Percentiles rank a stretch among this genome's conserved stretches.
Evolutionary conservation across 192 early-diverging fungal species (phyloP).

Genomic region (Backusella morwellensis): DNA sequence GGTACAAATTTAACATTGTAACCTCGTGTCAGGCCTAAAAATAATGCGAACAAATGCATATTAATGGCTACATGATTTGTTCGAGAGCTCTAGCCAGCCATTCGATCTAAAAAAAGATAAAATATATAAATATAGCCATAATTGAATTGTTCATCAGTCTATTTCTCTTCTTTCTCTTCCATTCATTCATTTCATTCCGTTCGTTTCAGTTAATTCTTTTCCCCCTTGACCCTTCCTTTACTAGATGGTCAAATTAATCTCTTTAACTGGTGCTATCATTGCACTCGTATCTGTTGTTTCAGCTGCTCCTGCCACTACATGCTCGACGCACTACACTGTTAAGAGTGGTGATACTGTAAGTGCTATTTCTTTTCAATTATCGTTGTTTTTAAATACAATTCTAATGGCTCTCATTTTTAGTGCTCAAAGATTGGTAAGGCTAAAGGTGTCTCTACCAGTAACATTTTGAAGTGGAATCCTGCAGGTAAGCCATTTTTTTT

Average conservation of each 20-base stretch:
- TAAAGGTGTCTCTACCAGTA: not conserved
- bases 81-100: not conserved
- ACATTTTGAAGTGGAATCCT: slow-evolving; percentile 25
- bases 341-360: slow-evolving; percentile 19
- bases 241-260: not conserved
- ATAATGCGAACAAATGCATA: not conserved
- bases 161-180: not conserved
- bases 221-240: not conserved
- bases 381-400: not conserved
- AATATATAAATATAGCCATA: not conserved
- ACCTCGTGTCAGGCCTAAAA: not conserved
- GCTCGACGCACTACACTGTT: slow-evolving; percentile 12
- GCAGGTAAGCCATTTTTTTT: not conserved
- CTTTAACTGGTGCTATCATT: not conserved
- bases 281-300: slow-evolving; percentile 1
- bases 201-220: not conserved
- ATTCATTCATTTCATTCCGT: not conserved
- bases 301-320: not conserved
- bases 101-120: not conserved
- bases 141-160: not conserved
- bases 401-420: not conserved
- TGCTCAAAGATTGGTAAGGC: slow-evolving; percentile 9
- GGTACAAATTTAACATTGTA: not conserved
- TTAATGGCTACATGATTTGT: not conserved
- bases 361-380: not conserved